Evolutionary conservation across 352 stramenopile species (phyloP), one percentile per base, ranked within the genome.

Genomic region (Phytophthora pistaciae): DNA sequence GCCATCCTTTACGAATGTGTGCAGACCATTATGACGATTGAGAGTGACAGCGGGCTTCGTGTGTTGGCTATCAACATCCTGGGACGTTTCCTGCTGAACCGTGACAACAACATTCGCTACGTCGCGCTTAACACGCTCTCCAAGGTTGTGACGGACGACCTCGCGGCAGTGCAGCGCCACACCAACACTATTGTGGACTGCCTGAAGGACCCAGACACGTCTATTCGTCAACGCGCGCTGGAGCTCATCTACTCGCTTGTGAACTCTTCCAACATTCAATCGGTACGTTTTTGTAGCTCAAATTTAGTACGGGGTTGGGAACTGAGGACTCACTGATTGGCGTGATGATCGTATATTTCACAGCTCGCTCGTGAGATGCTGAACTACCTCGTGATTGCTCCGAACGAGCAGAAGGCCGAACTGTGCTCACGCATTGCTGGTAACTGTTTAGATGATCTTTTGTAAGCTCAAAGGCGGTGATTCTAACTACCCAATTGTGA

Each of bases 81-180:
- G 25, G 98, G 98, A 55, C 93, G 98, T 38, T 99, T 99, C 74
- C 72, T 99, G 54, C 87, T 99, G 11, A 99, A 99, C 80, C 94
- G 97, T 14, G 98, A 99, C 88, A 99, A 99, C 83, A 99, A 99
- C 80, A 99, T 99, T 80, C 96, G 98, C 21, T 99, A 99, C 75
- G 98, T 99, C 36, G 98, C 98, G 31, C 86, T 99, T 21, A 99
- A 99, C 69, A 99, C 97, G 29, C 85, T 99, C 1, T 95, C 91
- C 40, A 97, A 97, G 75, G 94, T 96, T 21, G 86, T 96, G 40
- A 81, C 87, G 2, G 93, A 97, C 46, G 93, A 98, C 72, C 80
- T 93, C n/a, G 83, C 91, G 10, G 97, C 97, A 10, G 93, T 99
- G 54, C 97, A 99, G 78, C 95, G 98, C 57, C 98, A 99, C 88